Evolutionary conservation across 2,329 filamentous ascomycete genomes (phyloP), one percentile per base, ranked within the genome.

Genomic region (Penicillium occitanis): DNA sequence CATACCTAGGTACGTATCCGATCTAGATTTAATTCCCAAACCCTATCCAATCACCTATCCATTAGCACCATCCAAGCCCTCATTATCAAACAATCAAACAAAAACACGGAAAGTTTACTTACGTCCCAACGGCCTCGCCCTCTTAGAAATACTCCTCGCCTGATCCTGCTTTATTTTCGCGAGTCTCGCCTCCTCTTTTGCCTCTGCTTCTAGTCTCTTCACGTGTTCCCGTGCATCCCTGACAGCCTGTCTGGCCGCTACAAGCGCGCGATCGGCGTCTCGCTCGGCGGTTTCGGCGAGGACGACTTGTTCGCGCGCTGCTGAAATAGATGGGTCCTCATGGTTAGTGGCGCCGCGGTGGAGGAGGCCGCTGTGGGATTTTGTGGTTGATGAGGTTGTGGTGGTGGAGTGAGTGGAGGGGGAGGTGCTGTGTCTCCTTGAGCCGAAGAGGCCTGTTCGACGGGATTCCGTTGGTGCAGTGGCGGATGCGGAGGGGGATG

Each of bases 111-210:
- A 30, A 30, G 28, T 30, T 1, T 30, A 62, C 64, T 8, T 82
- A 90, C 88, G 86, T 65, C 89, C 88, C 66, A 91, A 84, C n/a
- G 85, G 83, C 76, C 88, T 87, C n/a, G 87, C 88, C 62, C 88
- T 82, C 85, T 89, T 90, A 5, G 86, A 87, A 35, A 91, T 84
- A 72, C 87, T 85, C 70, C 81, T 83, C 0, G 88, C 89, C 72
- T 90, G 86, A 62, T 83, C 81, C 77, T 89, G 84, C 84, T 91
- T 91, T 61, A 90, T 85, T 83, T 87, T 89, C 1, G 88, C 88
- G 50, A 84, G 76, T 25, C 88, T 80, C 1, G 88, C 86, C 73
- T 90, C 87, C 76, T 89, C 87, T 70, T 82, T 83, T 1, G 88
- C 88, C 78, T 91, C 89, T 61, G 82, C 75, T 80, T 91, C 89